Evolutionary conservation across 352 stramenopile species (phyloP).

Genomic region (Nothophytophthora sp.): DNA sequence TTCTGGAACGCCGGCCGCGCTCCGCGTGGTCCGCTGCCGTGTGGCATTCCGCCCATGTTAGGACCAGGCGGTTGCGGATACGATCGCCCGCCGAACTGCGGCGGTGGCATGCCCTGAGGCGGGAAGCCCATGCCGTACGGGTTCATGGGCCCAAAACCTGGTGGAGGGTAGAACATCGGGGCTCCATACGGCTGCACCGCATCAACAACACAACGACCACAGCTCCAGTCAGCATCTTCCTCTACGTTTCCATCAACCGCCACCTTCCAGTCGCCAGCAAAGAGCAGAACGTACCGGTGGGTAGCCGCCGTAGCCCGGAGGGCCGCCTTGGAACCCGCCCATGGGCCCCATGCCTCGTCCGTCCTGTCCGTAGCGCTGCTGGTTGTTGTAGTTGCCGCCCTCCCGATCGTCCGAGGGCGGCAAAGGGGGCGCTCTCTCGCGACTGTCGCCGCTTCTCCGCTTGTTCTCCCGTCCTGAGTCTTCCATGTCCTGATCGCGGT

Average conservation of each 20-base stretch:
- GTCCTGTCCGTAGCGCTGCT: slow-evolving; percentile 21
- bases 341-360: slow-evolving; percentile 38
- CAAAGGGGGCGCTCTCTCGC: slow-evolving; percentile 26
- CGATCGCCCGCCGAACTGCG: slow-evolving; percentile 30
- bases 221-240: slow-evolving; percentile 10
- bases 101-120: slow-evolving; percentile 49
- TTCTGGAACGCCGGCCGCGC: slow-evolving; percentile 80
- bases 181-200: slow-evolving; percentile 54
- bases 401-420: slow-evolving; percentile 26
- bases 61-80: slow-evolving; percentile 23
- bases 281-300: slow-evolving; percentile 44
- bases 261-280: too few species aligned
- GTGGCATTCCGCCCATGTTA: slow-evolving; percentile 21
- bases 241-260: too few species aligned
- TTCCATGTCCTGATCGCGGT: slow-evolving; percentile 29
- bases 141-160: slow-evolving; percentile 57
- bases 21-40: slow-evolving; percentile 28
- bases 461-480: slow-evolving; percentile 22
- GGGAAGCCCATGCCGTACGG: slow-evolving; percentile 78
- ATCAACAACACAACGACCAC: slow-evolving; percentile 8
- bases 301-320: slow-evolving; percentile 65
- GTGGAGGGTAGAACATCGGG: slow-evolving; percentile 77
- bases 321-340: slow-evolving; percentile 57
- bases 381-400: slow-evolving; percentile 11
- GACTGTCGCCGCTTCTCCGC: slow-evolving; percentile 23